Percentiles rank a stretch among this genome's conserved stretches.
Evolutionary conservation across 2,329 filamentous ascomycete genomes (phyloP).

Genomic region (Scytalidium lignicola): DNA sequence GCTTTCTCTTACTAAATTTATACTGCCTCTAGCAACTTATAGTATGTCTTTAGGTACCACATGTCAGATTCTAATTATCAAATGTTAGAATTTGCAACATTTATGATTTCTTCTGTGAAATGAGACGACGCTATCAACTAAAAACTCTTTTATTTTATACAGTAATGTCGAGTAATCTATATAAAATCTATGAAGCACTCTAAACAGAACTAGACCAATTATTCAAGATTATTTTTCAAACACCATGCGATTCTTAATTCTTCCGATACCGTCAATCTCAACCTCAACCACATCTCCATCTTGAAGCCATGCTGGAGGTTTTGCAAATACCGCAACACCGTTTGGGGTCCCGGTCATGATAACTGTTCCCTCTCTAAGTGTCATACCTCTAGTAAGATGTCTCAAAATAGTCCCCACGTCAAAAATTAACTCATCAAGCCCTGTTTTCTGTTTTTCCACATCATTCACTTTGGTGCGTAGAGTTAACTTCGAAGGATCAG

Average conservation of each 20-base stretch:
- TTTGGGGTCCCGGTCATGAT: not conserved
- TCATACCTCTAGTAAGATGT: not conserved
- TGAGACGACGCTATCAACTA: no score
- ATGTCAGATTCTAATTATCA: no score
- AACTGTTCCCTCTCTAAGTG: not conserved
- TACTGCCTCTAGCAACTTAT: no score
- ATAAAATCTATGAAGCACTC: no score
- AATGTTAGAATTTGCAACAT: no score
- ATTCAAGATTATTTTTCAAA: not conserved
- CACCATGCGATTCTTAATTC: slow-evolving; percentile 1
- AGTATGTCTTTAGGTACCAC: no score
- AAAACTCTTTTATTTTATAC: no score
- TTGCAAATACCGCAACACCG: not conserved
- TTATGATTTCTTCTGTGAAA: no score
- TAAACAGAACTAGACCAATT: no score
- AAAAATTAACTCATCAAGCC: not conserved
- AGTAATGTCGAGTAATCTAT: no score
- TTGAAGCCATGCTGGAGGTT: not conserved
- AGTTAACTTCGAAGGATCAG: not conserved
- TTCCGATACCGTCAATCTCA: not conserved
- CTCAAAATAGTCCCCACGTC: not conserved
- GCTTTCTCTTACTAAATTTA: no score
- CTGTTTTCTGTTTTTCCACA: not conserved
- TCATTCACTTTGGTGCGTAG: not conserved
- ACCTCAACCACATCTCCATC: slow-evolving; percentile 1